Evolutionary conservation across 1,284 basidiomycete species (phyloP), one percentile per base, ranked within the genome.

Genomic region (Sphaerobolus stellatus): DNA sequence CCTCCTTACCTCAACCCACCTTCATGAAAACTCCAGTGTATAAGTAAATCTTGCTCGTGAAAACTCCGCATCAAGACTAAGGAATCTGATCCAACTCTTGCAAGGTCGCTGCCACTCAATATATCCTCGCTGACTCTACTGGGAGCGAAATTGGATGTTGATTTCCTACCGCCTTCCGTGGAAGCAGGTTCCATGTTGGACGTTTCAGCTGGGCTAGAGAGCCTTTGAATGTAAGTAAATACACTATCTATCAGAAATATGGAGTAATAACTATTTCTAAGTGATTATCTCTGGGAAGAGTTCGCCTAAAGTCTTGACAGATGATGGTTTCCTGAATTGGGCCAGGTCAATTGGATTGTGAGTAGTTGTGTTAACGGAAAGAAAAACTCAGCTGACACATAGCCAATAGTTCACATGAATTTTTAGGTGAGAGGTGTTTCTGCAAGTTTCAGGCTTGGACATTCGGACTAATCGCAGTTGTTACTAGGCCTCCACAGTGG

Each of bases 271-370:
- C 13, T 25, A 41, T 6, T 16, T 38, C 16, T 24, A 63, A 59
- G 56, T 65, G 28, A 64, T 63, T 28, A 59, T 64, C 38, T 64
- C 63, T 43, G 86, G 79, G 30, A 68, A 74, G 38, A 90, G 86
- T 22, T 86, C 89, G 58, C 79, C 84, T 0, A 81, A 73, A 57
- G 73, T 90, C 47, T 78, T 90, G 52, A 88, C 83, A 4, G 81
- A 88, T 38, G 66, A 72, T 38, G 87, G 88, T 2, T 73, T 89
- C 56, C 43, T 77, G 50, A 73, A 78, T 61, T 87, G 73, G 63
- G 83, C 82, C 0, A 74, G 67, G 78, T 77, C 84, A 2, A 79
- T 85, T 43, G 81, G 86, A 75, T 84, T 84, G 84, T 84, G 64
- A 61, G 73, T 66, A 49, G 24, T 20, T 29, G 6, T 29, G 33